Evolutionary conservation across 1,139 yeast species (phyloP), one percentile per base, ranked within the genome.

Genomic region (Suhomyces wounanorum): DNA sequence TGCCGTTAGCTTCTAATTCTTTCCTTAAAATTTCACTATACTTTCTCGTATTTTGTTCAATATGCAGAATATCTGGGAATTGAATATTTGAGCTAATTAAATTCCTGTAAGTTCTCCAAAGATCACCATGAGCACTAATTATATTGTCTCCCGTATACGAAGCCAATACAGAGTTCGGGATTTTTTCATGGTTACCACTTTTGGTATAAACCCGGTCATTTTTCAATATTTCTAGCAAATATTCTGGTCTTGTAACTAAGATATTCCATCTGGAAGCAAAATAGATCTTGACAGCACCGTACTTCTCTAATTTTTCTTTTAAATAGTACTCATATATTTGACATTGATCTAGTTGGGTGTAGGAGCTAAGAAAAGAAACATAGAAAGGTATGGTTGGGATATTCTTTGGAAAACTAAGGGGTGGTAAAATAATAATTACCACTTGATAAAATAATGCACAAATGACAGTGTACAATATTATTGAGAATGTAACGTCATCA

Each of bases 211-310:
- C 63, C 23, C 73, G 69, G 51, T 81, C 85, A 49, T 82, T 71
- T 56, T 72, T 77, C 53, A 83, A 75, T 5, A 83, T 60, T 50
- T 79, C 78, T 8, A 66, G 62, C 50, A 83, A 64, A 50, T 65
- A 73, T 36, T 77, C 76, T 1, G 87, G 87, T 47, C 63, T 72
- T 1, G 81, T 70, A 0, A 83, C 81, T 39, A 83, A 60, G 16
- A 83, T 75, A 57, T 83, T 83, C 88, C 88, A 83, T 51, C 85
- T 71, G 1, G 85, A 80, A 4, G 83, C 87, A 69, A 83, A 83
- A 59, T 78, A 83, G 8, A 82, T 70, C 58, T 82, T 82, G 0
- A 79, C 87, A 0, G 86, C 86, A 0, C 88, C 88, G 58, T 78
- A 67, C 21, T 50, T 52, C 43, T 62, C 65, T 43, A 63, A 45